Evolutionary conservation across 2,329 filamentous ascomycete genomes (phyloP), one percentile per base, ranked within the genome.

Genomic region (Aspergillus quadrilineatus): DNA sequence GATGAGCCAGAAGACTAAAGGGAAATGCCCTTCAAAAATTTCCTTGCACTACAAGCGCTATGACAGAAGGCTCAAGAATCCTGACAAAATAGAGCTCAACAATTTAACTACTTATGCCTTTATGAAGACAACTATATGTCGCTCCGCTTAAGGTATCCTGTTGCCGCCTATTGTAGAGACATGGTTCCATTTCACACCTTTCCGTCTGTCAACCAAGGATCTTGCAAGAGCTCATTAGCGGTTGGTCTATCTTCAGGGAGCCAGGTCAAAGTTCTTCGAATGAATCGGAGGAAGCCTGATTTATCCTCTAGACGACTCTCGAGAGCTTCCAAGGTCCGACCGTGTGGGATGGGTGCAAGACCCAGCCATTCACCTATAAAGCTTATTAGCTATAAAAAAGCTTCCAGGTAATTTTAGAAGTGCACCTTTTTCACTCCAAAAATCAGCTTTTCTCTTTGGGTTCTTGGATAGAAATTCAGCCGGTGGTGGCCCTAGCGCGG

Each of bases 251-350:
- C 61, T 45, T 72, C 69, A 1, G 73, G 72, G 9, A 66, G 49
- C 75, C 75, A 77, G 44, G 65, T 63, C 30, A 77, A 53, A 60
- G 73, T 68, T 43, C 60, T 65, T 53, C 68, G 60, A 42, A 75
- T 56, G 50, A 77, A 75, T 6, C 50, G 51, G 15, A 76, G 62
- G 47, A 75, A 77, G 43, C 45, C 54, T 42, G 62, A 43, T n/a
- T 61, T 65, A 61, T 66, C 52, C n/a, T 62, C 44, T 15, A 64
- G 32, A 44, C 54, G 49, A 43, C 41, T 56, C 15, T 64, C 59
- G 28, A 67, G 53, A 0, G 59, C 45, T 32, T 67, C 66, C 39
- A 68, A 59, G 17, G 54, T 64, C 36, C 62, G 60, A 12, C 1
- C 49, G 6, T 67, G 41, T 22, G 69, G 70, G 42, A 73, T 69